A percentile compares a stretch with the other conserved stretches of the same genome.
phyloP scores from a whole-genome alignment of 2,329 filamentous ascomycete genomes.

The Zasmidium angulare region DNA sequence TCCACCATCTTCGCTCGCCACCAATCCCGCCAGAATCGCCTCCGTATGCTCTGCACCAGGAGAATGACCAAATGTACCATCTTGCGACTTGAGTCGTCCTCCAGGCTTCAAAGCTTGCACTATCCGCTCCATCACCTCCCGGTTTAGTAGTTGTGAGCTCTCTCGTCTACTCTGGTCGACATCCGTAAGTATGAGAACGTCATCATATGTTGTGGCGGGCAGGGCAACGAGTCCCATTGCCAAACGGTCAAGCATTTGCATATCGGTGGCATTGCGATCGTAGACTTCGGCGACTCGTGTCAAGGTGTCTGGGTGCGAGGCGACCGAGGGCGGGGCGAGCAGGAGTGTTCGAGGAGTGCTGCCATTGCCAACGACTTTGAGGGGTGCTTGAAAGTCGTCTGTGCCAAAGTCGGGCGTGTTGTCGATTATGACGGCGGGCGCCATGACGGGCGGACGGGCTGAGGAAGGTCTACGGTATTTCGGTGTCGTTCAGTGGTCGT shows the following conservation, averaged over 20 bases:
- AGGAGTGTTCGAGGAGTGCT: conserved; percentile 66
- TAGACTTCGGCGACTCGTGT: conserved; percentile 68
- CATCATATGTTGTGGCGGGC: conserved; percentile 74
- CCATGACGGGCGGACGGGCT: conserved; percentile 30
- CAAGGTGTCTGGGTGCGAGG: conserved; percentile 78
- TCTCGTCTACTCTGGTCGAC: conserved; percentile 67
- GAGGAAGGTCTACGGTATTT: neutral
- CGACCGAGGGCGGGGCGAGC: conserved; percentile 85
- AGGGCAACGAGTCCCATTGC: conserved; percentile 77
- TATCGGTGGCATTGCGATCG: conserved; percentile 75
- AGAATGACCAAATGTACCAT: conserved; percentile 56
- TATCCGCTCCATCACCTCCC: conserved; percentile 67
- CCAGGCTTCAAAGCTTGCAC: conserved; percentile 70
- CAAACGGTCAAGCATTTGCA: conserved; percentile 97
- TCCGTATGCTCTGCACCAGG: conserved; percentile 63
- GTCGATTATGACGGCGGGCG: conserved; percentile 41
- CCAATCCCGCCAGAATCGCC: conserved; percentile 78
- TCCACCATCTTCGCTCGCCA: conserved; percentile 58
- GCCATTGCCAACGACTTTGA: conserved; percentile 25
- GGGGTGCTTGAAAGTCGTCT: conserved; percentile 23
- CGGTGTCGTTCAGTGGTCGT: neutral
- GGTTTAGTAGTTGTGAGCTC: conserved; percentile 62
- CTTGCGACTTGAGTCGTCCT: conserved; percentile 67
- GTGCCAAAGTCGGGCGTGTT: conserved; percentile 38
- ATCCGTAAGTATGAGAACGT: conserved; percentile 80